These are phyloP conservation scores for Cystobasidiopsis lactophilus DNA, from an alignment of 768 basidiomycete species.

Conservation along the genomic window DNA sequence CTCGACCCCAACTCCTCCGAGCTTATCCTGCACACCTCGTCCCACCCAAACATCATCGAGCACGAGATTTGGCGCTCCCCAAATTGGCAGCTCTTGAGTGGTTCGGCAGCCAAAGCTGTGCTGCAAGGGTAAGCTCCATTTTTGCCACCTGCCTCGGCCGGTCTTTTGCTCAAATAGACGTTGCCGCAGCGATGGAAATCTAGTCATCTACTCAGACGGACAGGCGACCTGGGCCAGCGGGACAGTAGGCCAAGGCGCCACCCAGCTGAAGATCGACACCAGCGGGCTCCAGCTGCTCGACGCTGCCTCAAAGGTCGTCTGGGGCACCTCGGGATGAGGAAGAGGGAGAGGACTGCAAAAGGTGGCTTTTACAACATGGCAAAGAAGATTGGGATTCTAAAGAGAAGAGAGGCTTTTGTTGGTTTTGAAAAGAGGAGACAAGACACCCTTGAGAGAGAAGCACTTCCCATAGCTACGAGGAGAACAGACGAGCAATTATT, in stretches of 20 bases:
- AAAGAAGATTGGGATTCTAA: too few species aligned
- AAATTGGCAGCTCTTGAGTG: slow-evolving; percentile 7
- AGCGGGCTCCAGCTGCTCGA: too few species aligned
- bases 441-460: too few species aligned
- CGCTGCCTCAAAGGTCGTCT: too few species aligned
- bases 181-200: not conserved
- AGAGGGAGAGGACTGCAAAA: too few species aligned
- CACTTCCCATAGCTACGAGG: too few species aligned
- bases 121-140: slow-evolving; percentile 7
- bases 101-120: not conserved
- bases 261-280: too few species aligned
- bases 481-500: too few species aligned
- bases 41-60: not conserved
- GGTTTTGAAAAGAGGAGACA: too few species aligned
- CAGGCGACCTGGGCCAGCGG: not conserved
- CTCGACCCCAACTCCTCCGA: slow-evolving; percentile 15
- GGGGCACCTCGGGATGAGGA: too few species aligned
- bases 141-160: not conserved
- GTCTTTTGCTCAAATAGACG: not conserved
- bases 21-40: slow-evolving; percentile 18
- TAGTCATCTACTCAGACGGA: slow-evolving; percentile 1
- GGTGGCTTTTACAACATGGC: too few species aligned
- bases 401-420: too few species aligned
- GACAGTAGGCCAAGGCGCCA: not conserved
- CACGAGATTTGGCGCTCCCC: slow-evolving; percentile 4